Base-by-base conservation (phyloP, 257 asterid genomes). In the Thymus quinquecostatus region DNA sequence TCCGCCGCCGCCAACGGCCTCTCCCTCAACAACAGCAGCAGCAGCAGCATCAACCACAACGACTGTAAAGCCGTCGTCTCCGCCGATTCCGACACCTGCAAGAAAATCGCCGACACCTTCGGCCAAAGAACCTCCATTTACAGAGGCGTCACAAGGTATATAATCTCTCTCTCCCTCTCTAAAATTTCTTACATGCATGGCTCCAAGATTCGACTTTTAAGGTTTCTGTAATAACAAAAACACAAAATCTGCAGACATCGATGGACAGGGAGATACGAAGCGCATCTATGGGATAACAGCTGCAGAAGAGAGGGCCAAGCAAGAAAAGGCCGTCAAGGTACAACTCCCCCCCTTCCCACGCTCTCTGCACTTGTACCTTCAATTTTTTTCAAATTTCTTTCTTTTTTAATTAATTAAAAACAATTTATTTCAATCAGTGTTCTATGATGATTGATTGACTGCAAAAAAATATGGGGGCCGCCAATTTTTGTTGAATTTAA, bases 251-350 rank as follows among this genome's bases (percentile, higher is more conserved):
- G 63, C 86, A 95, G 99, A 67, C 99, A 95, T 71, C 85, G 98
- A 79, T 92, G 98, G 98, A 95, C 99, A 45, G 99, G 99, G 29
- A 89, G 99, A 95, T 95, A 92, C 61, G 99, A 95, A 85, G 99
- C 99, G 81, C 99, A 92, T 86, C 97, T 93, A 38, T 95, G 99
- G 99, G 99, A 95, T 79, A 95, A 92, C 89, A 92, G 99, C 97
- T 92, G 98, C 80, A 88, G 97, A 71, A 88, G 98, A 67, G 99
- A 95, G 74, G 99, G 99, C 56, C 97, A 92, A 82, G 98, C 98
- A 8, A 88, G 98, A 81, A 95, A 95, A 81, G 98, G 99, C 73
- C 98, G 99, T 82, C 99, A 95, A 95, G 99, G 99, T 92, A 88
- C 86, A 59, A 70, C 61, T 66, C 34, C 57, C 10, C 10, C 21